Conservation (phyloP, 257 asterid genomes). For the Nicotiana paniculata region DNA sequence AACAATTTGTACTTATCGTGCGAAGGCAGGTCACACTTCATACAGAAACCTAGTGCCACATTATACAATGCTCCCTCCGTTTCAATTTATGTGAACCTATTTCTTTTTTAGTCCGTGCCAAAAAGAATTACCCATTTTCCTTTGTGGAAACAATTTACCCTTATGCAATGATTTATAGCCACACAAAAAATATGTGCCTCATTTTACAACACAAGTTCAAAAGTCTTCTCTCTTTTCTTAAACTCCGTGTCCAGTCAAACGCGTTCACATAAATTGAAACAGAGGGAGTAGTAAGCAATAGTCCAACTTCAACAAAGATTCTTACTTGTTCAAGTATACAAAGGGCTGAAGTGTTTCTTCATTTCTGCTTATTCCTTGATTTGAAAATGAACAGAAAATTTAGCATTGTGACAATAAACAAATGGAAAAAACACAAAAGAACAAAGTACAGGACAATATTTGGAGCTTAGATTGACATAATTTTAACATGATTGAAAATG, state of each 20-base stretch:
- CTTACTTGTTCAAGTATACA: slow-evolving; percentile 93
- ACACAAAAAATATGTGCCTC: too few relatives aligned
- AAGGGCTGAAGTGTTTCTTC: slow-evolving; percentile 90
- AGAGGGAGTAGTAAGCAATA: neutral
- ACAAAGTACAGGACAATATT: neutral
- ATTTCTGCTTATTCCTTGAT: slow-evolving; percentile 69
- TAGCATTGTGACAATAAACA: slow-evolving; percentile 16
- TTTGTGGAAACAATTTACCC: too few relatives aligned
- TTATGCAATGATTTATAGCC: too few relatives aligned
- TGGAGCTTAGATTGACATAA: neutral
- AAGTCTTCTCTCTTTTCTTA: too few relatives aligned
- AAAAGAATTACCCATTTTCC: too few relatives aligned
- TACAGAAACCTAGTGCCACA: neutral
- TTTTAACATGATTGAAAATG: neutral
- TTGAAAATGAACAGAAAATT: slow-evolving; percentile 14
- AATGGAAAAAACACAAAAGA: neutral
- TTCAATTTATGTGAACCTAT: too few relatives aligned
- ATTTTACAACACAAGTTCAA: too few relatives aligned
- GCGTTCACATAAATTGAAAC: too few relatives aligned
- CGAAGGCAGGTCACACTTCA: neutral
- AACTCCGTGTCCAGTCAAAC: too few relatives aligned
- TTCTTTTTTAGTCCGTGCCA: too few relatives aligned
- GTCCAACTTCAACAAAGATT: slow-evolving; percentile 1
- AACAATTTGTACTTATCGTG: neutral
- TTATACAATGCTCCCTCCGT: neutral